Evolutionary conservation across 176 grass and related monocot species (phyloP).

Genomic region (Cenchrus purpureus): DNA sequence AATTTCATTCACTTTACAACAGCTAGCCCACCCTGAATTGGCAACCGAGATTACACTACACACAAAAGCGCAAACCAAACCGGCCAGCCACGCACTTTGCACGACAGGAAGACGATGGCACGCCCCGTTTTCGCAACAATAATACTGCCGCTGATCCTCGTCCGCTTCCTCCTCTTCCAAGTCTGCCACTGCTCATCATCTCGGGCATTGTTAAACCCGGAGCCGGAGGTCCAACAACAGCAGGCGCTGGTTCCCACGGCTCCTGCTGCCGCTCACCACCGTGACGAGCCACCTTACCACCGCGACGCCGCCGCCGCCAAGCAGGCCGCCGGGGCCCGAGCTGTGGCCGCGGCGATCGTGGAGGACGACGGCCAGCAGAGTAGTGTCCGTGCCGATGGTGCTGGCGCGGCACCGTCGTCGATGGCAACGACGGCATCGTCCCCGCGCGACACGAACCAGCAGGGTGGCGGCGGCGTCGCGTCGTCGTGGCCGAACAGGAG

Average conservation of each 20-base stretch:
- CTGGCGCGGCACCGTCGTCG: not conserved
- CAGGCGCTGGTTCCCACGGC: not conserved
- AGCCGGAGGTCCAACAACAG: not conserved
- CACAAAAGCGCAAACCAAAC: no score
- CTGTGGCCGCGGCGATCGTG: not conserved
- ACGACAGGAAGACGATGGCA: not conserved
- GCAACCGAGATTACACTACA: not conserved
- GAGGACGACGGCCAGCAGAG: not conserved
- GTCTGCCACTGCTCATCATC: not conserved
- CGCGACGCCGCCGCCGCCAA: not conserved
- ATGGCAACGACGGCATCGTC: not conserved
- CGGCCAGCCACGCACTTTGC: not conserved
- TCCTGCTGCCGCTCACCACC: not conserved
- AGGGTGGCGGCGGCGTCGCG: no score
- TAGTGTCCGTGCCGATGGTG: no score
- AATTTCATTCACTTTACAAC: no score
- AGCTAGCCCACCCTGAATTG: not conserved
- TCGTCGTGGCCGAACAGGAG: not conserved
- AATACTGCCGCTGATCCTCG: not conserved
- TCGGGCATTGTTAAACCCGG: not conserved
- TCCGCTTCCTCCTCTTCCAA: not conserved
- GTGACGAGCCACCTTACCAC: not conserved
- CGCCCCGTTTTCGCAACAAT: not conserved
- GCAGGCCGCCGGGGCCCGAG: no score
- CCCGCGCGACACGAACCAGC: not conserved